phyloP scores from a whole-genome alignment of 305 asterid species.

The Caryopteris hybrid region DNA sequence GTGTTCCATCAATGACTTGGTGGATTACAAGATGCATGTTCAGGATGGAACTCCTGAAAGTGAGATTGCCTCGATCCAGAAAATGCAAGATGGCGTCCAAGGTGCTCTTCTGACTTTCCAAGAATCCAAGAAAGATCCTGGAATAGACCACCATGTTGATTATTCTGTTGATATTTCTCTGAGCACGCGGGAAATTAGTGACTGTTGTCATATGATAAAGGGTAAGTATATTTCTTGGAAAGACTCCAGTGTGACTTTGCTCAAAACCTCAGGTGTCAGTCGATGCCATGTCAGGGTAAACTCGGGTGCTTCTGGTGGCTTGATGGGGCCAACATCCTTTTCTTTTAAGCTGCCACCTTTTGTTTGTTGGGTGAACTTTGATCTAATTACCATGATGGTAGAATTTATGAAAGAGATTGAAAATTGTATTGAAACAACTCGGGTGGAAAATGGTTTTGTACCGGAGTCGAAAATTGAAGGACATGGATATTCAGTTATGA shows the following conservation, averaged over 20 bases:
- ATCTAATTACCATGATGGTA: slow-evolving; percentile 35
- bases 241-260: slow-evolving; percentile 55
- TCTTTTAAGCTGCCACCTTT: slow-evolving; percentile 70
- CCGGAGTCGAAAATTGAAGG: slow-evolving; percentile 26
- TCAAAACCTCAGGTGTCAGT: slow-evolving; percentile 62
- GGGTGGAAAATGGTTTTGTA: slow-evolving; percentile 18
- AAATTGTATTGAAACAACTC: slow-evolving; percentile 33
- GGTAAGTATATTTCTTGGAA: slow-evolving; percentile 29
- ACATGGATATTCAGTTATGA: slow-evolving; percentile 21
- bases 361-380: slow-evolving; percentile 74
- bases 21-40: slow-evolving; percentile 26
- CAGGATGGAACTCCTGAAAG: slow-evolving; percentile 21
- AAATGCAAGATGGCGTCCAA: slow-evolving; percentile 74
- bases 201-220: slow-evolving; percentile 40
- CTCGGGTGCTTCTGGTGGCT: slow-evolving; percentile 49
- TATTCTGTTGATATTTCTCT: slow-evolving; percentile 32
- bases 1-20: slow-evolving; percentile 32
- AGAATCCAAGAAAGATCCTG: slow-evolving; percentile 37
- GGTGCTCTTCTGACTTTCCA: slow-evolving; percentile 45
- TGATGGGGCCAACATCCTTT: slow-evolving; percentile 58
- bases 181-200: slow-evolving; percentile 28
- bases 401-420: slow-evolving; percentile 53
- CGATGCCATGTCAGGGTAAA: slow-evolving; percentile 51
- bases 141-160: slow-evolving; percentile 20
- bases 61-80: slow-evolving; percentile 38